Conservation (phyloP, 768 basidiomycete genomes). For the Lepiota venenata region DNA sequence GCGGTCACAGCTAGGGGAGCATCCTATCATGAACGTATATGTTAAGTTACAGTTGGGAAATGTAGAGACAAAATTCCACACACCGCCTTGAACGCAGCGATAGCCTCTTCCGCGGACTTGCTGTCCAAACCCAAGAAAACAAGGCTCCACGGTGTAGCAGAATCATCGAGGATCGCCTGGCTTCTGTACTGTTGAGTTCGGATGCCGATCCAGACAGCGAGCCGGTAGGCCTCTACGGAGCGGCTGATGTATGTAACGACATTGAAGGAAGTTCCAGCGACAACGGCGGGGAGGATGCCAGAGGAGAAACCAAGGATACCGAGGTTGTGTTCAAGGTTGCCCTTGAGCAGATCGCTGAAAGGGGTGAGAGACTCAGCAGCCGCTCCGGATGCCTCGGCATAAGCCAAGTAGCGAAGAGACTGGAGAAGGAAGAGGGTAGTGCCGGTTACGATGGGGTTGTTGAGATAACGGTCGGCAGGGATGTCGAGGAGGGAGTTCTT, state of each 20-base stretch:
- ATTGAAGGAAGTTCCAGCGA: conserved; percentile 41
- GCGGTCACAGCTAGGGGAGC: conserved; percentile 43
- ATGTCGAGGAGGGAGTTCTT: conserved; percentile 32
- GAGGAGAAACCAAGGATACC: conserved; percentile 56
- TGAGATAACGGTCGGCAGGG: conserved; percentile 29
- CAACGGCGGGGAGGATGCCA: conserved; percentile 52
- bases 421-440: conserved; percentile 46
- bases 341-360: conserved; percentile 26
- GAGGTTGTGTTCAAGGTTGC: conserved; percentile 27
- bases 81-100: conserved; percentile 15
- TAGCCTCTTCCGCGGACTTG: conserved; percentile 19
- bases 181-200: conserved; percentile 33
- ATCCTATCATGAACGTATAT: conserved; percentile 7
- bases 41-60: conserved; percentile 11
- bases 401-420: conserved; percentile 44
- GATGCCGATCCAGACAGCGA: conserved; percentile 52
- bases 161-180: conserved; percentile 10
- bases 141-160: conserved; percentile 39
- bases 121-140: conserved; percentile 29
- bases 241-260: conserved; percentile 39
- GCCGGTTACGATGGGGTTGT: conserved; percentile 45
- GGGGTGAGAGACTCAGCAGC: conserved; percentile 13
- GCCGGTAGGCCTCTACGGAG: conserved; percentile 45
- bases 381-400: conserved; percentile 21
- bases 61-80: conserved; percentile 7